Evolutionary conservation across 805 yeast genomes (phyloP).

Genomic region (Nakazawaea laoshanensis): DNA sequence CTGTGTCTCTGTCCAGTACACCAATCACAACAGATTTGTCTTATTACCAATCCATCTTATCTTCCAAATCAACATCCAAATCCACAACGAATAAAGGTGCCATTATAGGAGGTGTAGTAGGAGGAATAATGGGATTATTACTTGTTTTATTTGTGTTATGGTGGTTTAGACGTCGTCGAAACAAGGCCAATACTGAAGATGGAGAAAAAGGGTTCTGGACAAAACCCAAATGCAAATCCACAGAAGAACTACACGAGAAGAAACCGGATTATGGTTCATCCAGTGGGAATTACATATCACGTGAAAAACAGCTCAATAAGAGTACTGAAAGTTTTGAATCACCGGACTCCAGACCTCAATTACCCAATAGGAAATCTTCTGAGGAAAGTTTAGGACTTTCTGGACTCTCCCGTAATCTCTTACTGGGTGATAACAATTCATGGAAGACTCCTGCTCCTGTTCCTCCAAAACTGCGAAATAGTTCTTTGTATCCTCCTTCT

Average conservation of each 20-base stretch:
- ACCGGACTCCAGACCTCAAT: slow-evolving; percentile 4
- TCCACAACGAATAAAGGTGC: slow-evolving; percentile 17
- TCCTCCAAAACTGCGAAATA: background rate
- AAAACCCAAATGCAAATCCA: slow-evolving; percentile 7
- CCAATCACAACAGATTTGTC: slow-evolving; percentile 9
- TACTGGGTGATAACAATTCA: background rate
- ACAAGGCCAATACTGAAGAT: slow-evolving; percentile 26
- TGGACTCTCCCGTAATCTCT: slow-evolving; percentile 5
- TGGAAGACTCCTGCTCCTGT: background rate
- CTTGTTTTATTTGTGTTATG: slow-evolving; percentile 19
- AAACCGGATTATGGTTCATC: background rate
- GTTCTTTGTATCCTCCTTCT: background rate
- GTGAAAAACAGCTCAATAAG: slow-evolving; percentile 5
- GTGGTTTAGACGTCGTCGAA: slow-evolving; percentile 23
- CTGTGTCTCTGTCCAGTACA: slow-evolving; percentile 5
- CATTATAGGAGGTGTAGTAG: slow-evolving; percentile 37
- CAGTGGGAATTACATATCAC: background rate
- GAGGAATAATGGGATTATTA: slow-evolving; percentile 27
- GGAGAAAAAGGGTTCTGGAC: slow-evolving; percentile 21
- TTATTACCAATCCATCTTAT: slow-evolving; percentile 6
- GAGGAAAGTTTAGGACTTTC: slow-evolving; percentile 10
- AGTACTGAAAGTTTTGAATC: background rate
- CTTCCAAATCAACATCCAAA: slow-evolving; percentile 2
- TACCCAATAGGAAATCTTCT: slow-evolving; percentile 6
- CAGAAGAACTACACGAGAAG: background rate